Evolutionary conservation across 2,329 filamentous ascomycete genomes (phyloP).

Genomic region (Venturia carpophila): DNA sequence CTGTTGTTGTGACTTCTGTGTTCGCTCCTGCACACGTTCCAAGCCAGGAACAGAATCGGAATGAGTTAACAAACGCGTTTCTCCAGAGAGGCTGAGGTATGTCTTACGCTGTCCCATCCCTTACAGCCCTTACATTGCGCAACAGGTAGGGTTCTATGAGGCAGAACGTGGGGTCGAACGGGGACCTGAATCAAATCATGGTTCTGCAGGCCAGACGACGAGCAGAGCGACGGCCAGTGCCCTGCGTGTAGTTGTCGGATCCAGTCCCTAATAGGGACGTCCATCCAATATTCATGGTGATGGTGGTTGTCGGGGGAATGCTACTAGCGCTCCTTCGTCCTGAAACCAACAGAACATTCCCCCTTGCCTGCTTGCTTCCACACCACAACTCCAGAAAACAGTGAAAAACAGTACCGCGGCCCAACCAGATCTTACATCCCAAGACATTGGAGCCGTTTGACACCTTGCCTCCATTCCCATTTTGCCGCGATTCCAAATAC

Average conservation of each 20-base stretch:
- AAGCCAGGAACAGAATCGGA: slow-evolving; percentile 1
- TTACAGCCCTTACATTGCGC: slow-evolving; percentile 8
- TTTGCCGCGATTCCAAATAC: slow-evolving; percentile 8
- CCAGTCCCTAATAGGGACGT: not conserved
- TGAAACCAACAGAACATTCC: slow-evolving; percentile 1
- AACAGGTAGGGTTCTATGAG: not conserved
- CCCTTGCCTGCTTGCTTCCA: slow-evolving; percentile 10
- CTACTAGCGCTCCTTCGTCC: not conserved
- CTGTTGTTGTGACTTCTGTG: not conserved
- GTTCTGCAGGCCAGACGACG: not conserved
- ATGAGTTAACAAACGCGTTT: not conserved
- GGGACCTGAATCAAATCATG: not conserved
- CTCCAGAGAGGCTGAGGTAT: slow-evolving; percentile 6
- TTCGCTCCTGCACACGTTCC: not conserved
- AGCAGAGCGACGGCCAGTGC: not conserved
- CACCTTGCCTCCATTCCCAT: slow-evolving; percentile 6
- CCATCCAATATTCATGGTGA: slow-evolving; percentile 3
- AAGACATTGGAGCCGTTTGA: not conserved
- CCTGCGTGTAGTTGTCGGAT: slow-evolving; percentile 1
- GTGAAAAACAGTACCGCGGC: not conserved
- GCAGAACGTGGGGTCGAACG: slow-evolving; percentile 6
- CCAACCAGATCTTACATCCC: slow-evolving; percentile 8
- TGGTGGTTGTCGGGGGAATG: not conserved
- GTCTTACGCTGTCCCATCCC: not conserved
- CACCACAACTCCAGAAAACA: slow-evolving; percentile 7